These are phyloP conservation scores for Schizophyllum commune DNA, from an alignment of 1,284 basidiomycete genomes.

Conservation along the genomic window DNA sequence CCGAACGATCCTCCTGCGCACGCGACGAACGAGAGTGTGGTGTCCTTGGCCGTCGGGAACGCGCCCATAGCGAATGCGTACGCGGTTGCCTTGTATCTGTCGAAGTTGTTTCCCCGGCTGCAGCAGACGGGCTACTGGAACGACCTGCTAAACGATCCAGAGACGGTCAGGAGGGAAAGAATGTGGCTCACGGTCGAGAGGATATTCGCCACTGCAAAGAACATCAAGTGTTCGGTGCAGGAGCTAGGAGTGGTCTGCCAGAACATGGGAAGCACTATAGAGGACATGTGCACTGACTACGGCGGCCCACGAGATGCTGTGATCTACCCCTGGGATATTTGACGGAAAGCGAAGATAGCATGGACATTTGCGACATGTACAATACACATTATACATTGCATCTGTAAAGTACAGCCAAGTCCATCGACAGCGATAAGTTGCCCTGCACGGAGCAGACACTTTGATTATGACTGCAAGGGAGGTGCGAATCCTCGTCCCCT, in stretches of 20 bases:
- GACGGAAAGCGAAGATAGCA: too few relatives aligned
- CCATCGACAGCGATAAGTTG: not conserved
- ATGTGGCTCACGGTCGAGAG: not conserved
- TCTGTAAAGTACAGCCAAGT: not conserved
- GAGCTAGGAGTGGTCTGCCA: not conserved
- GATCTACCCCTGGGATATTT: not conserved
- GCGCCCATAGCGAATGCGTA: not conserved
- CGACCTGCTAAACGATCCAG: not conserved
- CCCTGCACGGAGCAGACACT: not conserved
- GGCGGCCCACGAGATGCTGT: not conserved
- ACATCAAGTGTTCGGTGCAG: not conserved
- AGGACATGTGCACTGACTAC: not conserved
- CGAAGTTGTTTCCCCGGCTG: not conserved
- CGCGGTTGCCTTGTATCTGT: not conserved
- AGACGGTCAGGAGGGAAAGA: not conserved
- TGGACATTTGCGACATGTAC: too few relatives aligned
- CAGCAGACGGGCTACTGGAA: not conserved
- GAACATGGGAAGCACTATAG: not conserved
- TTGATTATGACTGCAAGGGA: slow-evolving; percentile 3
- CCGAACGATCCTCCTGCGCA: not conserved
- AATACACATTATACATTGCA: too few relatives aligned
- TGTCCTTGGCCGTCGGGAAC: not conserved
- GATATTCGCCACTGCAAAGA: not conserved
- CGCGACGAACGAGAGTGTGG: not conserved
- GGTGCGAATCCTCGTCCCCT: slow-evolving; percentile 2